These are phyloP conservation scores for Candida buenavistaensis DNA, from an alignment of 1,139 yeast species.

Conservation along the genomic window DNA sequence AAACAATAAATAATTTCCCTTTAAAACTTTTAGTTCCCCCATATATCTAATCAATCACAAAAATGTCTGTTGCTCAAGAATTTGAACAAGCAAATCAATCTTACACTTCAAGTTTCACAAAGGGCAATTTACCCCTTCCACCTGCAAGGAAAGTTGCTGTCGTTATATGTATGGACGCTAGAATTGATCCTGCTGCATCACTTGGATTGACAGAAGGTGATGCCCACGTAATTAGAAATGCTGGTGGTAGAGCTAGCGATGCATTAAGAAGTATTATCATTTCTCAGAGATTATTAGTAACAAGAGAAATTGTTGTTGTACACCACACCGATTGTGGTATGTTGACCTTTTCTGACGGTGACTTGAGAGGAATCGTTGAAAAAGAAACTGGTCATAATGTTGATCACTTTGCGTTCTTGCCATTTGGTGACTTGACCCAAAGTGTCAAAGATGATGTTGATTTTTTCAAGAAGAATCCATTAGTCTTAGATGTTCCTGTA, in stretches of 20 bases:
- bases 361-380: slow-evolving; percentile 25
- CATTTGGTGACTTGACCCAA: slow-evolving; percentile 31
- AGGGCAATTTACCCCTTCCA: slow-evolving; percentile 33
- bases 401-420: slow-evolving; percentile 32
- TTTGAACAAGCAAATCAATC: slow-evolving; percentile 22
- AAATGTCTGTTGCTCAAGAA: slow-evolving; percentile 25
- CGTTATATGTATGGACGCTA: slow-evolving; percentile 47
- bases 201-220: slow-evolving; percentile 45
- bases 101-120: slow-evolving; percentile 21
- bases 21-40: background rate
- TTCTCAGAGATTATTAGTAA: slow-evolving; percentile 34
- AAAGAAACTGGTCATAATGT: slow-evolving; percentile 28
- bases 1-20: background rate
- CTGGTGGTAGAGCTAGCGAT: slow-evolving; percentile 45
- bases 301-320: slow-evolving; percentile 38
- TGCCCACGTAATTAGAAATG: slow-evolving; percentile 46
- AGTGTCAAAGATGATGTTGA: slow-evolving; percentile 38
- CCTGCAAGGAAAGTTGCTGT: slow-evolving; percentile 37
- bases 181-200: slow-evolving; percentile 41
- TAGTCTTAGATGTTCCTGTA: slow-evolving; percentile 32
- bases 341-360: slow-evolving; percentile 37
- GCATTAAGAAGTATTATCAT: slow-evolving; percentile 41
- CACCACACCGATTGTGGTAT: slow-evolving; percentile 47
- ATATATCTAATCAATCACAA: background rate
- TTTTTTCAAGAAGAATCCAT: slow-evolving; percentile 23